Percentiles rank a stretch among this genome's conserved stretches.
phyloP scores from a whole-genome alignment of 768 basidiomycete species.

The Lentinula aciculospora region DNA sequence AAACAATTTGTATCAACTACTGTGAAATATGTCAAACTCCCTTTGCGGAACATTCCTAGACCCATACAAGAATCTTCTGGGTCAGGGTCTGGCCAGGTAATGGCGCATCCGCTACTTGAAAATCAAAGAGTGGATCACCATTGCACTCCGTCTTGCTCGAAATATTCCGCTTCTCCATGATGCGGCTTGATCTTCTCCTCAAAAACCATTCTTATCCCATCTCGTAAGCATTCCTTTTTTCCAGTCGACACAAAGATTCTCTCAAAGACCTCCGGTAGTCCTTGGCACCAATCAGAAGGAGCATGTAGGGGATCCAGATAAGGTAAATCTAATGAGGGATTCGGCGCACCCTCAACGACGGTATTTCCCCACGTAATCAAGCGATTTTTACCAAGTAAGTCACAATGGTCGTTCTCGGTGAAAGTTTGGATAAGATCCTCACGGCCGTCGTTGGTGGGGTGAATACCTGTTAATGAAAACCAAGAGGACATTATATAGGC shows the following conservation, averaged over 20 bases:
- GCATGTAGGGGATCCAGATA: constrained; percentile 27
- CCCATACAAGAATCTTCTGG: background rate
- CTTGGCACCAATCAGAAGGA: constrained; percentile 29
- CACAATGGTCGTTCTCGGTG: constrained; percentile 18
- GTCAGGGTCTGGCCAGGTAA: background rate
- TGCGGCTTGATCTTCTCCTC: constrained; percentile 20
- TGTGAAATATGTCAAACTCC: no score
- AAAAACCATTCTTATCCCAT: constrained; percentile 19
- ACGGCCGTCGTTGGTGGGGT: background rate
- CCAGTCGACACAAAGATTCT: constrained; percentile 31
- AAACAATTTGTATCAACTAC: no score
- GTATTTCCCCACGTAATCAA: constrained; percentile 12
- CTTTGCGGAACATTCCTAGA: background rate
- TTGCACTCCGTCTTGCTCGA: constrained; percentile 30
- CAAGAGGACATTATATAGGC: constrained; percentile 29
- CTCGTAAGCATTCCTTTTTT: constrained; percentile 25
- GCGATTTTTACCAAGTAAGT: constrained; percentile 16
- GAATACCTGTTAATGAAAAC: constrained; percentile 15
- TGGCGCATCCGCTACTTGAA: background rate
- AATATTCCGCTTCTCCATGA: constrained; percentile 14
- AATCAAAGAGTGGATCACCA: constrained; percentile 28
- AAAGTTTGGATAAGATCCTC: constrained; percentile 11
- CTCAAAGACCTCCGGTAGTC: constrained; percentile 22
- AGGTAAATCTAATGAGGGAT: background rate
- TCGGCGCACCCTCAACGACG: constrained; percentile 20